Evolutionary conservation across 2,329 filamentous ascomycete genomes (phyloP).

Genomic region (Neophaeococcomyces aloes): DNA sequence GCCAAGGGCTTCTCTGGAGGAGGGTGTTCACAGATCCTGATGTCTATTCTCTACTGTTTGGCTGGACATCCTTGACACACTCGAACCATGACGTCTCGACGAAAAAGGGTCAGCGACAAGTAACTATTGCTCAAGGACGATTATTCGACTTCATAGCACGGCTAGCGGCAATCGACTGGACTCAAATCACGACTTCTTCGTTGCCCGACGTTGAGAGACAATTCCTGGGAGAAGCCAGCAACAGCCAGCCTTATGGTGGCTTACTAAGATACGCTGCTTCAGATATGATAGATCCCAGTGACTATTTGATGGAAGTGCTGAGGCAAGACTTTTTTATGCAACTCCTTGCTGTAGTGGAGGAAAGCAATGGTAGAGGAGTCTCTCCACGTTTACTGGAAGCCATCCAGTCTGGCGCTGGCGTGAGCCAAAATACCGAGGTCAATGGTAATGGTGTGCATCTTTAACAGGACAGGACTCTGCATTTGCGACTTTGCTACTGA

Average conservation of each 20-base stretch:
- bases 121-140: conserved; percentile 49
- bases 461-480: background rate
- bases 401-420: conserved; percentile 19
- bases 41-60: conserved; percentile 47
- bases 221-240: conserved; percentile 24
- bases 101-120: conserved; percentile 36
- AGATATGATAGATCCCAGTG: conserved; percentile 19
- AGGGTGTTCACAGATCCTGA: conserved; percentile 51
- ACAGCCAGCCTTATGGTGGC: conserved; percentile 15
- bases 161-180: conserved; percentile 46
- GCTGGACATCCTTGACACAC: conserved; percentile 27
- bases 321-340: conserved; percentile 21
- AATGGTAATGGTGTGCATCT: conserved; percentile 4
- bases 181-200: conserved; percentile 41
- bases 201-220: conserved; percentile 40
- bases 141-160: conserved; percentile 48
- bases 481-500: too few relatives aligned
- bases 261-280: conserved; percentile 18
- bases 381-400: conserved; percentile 15
- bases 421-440: background rate
- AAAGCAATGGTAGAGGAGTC: conserved; percentile 14
- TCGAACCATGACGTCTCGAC: conserved; percentile 36
- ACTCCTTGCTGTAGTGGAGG: conserved; percentile 16
- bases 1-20: conserved; percentile 50
- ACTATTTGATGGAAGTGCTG: conserved; percentile 21